Evolutionary conservation across 2,329 filamentous ascomycete genomes (phyloP), one percentile per base, ranked within the genome.

Genomic region (Plectosphaerella cucumerina): DNA sequence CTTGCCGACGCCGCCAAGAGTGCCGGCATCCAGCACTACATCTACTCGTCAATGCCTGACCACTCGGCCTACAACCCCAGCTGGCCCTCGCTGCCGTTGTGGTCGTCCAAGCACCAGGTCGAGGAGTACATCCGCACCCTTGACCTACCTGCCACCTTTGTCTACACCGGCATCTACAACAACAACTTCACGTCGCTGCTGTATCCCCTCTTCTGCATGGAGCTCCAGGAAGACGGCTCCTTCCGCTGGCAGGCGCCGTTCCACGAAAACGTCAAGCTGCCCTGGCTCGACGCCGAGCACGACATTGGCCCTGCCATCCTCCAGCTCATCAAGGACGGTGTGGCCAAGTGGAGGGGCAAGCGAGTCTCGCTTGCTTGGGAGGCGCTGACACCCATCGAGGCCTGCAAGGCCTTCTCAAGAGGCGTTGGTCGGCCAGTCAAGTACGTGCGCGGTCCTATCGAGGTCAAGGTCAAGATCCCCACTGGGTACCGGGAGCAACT

Each of bases 31-130:
- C 84, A 91, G 61, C 94, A 97, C 70, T 97, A 91, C 69, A 82
- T 99, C 65, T 99, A 97, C 73, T 96, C 90, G 59, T 95, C 90
- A 62, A 96, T 97, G 92, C 93, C 94, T 4, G 92, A 97, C 62
- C 92, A 97, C 68, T 86, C 87, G 15, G 82, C 87, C 41, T 91
- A 92, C 69, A 84, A 88, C 56, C 73, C 84, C 23, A 66, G 70
- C 45, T 96, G 91, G 90, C 90, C 87, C 43, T 86, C 88, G 1
- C 73, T 97, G 47, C 94, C 94, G 1, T 80, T 96, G 49, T 99
- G 94, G 93, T 85, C 89, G 5, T 86, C 87, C 54, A 99, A 99
- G 70, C 91, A 95, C 69, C 86, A 89, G 47, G 87, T 97, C 41
- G 94, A 97, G 70, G 88, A 94, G 50, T 96, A 97, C 68, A 81